phyloP scores from a whole-genome alignment of 73 alveolate species.

The Paramecium primaurelia region DNA sequence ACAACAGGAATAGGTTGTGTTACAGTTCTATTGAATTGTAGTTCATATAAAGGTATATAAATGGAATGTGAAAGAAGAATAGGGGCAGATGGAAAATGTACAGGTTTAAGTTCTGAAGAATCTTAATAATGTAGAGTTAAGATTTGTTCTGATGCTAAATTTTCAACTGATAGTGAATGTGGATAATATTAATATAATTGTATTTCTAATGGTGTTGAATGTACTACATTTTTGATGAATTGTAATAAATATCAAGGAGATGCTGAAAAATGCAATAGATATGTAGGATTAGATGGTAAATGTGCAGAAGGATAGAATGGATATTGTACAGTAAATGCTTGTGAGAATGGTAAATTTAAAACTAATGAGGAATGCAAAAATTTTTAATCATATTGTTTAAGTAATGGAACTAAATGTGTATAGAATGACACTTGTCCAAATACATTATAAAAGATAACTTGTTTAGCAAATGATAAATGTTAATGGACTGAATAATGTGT shows the following conservation, averaged over 20 bases:
- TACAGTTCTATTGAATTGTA: neutral
- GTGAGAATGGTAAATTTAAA: neutral
- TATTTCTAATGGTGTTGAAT: neutral
- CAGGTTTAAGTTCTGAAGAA: neutral
- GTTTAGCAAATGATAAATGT: neutral
- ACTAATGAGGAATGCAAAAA: neutral
- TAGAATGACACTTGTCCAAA: neutral
- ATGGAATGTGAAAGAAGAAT: neutral
- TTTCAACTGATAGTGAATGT: neutral
- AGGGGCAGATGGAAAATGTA: conserved; percentile 39
- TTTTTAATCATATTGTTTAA: neutral
- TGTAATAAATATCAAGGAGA: neutral
- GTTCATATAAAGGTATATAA: neutral
- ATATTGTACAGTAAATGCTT: neutral
- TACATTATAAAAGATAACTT: neutral
- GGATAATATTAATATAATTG: neutral
- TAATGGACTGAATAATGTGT: neutral
- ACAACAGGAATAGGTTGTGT: conserved; percentile 18
- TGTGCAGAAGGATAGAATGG: neutral
- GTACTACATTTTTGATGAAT: neutral
- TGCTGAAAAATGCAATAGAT: neutral
- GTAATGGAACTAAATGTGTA: neutral
- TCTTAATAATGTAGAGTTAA: neutral
- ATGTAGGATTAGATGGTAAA: conserved; percentile 5
- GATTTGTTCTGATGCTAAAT: neutral